A percentile compares a stretch with the other conserved stretches of the same genome.
Conservation (phyloP, 306 rosid genomes). For the Vigna reflexopilosa region DNA sequence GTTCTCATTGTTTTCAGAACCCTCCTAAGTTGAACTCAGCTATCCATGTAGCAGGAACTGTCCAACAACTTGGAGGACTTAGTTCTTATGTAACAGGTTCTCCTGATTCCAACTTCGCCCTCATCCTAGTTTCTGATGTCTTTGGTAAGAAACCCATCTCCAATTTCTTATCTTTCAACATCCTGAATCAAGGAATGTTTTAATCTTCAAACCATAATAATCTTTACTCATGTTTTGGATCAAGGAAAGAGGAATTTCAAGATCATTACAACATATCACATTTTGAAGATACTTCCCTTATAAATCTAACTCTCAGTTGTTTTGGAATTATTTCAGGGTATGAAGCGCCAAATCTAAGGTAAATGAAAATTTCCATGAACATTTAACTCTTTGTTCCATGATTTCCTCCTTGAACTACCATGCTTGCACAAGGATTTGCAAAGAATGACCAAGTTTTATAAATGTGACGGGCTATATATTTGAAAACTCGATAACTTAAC, state of each 20-base stretch:
- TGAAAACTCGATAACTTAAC: neutral
- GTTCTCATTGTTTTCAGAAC: slow-evolving; percentile 53
- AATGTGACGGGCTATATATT: neutral
- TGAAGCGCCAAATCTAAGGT: slow-evolving; percentile 70
- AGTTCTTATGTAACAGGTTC: slow-evolving; percentile 55
- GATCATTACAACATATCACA: slow-evolving; percentile 4
- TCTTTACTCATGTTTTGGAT: neutral
- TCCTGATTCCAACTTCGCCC: slow-evolving; percentile 52
- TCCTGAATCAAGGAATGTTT: neutral
- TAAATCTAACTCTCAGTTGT: slow-evolving; percentile 2
- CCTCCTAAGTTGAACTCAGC: slow-evolving; percentile 51
- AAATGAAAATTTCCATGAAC: slow-evolving; percentile 22
- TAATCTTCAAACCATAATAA: neutral
- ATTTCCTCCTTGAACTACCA: neutral
- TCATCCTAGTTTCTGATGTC: slow-evolving; percentile 58
- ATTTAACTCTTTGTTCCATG: slow-evolving; percentile 1
- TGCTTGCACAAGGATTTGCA: neutral
- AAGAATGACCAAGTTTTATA: neutral
- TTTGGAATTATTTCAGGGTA: slow-evolving; percentile 55
- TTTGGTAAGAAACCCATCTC: slow-evolving; percentile 48
- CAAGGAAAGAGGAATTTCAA: neutral
- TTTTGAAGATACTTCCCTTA: neutral
- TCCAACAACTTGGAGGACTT: slow-evolving; percentile 53
- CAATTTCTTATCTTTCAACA: slow-evolving; percentile 4
- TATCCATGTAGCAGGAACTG: slow-evolving; percentile 46